Base-by-base conservation (phyloP, 202 grass and related monocot genomes). In the Carex arenaria region DNA sequence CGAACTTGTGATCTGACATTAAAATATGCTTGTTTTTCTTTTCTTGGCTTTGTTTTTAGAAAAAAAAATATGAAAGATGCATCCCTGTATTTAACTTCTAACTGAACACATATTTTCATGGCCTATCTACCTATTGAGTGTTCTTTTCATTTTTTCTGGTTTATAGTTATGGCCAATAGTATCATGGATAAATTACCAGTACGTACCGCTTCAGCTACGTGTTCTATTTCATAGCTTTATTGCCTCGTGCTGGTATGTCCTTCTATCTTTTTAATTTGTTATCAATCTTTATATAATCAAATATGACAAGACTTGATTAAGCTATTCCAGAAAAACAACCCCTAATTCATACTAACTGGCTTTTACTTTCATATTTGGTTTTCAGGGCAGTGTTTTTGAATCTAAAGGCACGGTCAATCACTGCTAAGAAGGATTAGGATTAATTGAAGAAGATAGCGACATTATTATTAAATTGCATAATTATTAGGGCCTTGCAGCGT, bases 151-250 rank as follows among this genome's bases (percentile, higher is more conserved):
- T 67, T 82, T 80, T 82, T n/a, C 62, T 85, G 30, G 28, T 5
- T 85, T 90, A 85, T 86, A 97, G 94, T 94, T 97, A 89, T 94
- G 94, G 94, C 94, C 91, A 49, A 87, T 97, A 45, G 90, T 97
- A 70, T 86, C 85, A 65, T 97, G 91, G 91, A 89, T 97, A 74
- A 97, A 97, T 86, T 94, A 97, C 82, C 86, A 94, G 52, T 94
- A 97, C 80, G 90, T 97, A 92, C 94, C 94, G 43, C 94, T 97
- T 55, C 91, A 97, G 80, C 90, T 97, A 32, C 94, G 94, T 65
- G 94, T 97, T 87, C 90, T 92, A 49, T 97, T 94, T 72, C 86
- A 87, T 26, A 97, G 88, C 80, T 97, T 94, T 13, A 78, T 94
- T 26, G 94, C 92, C 40, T 94, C 94, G 10, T 97, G 94, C 83